These are phyloP conservation scores for Darksidea phi DNA, from an alignment of 495 filamentous ascomycete species.

Conservation along the genomic window DNA sequence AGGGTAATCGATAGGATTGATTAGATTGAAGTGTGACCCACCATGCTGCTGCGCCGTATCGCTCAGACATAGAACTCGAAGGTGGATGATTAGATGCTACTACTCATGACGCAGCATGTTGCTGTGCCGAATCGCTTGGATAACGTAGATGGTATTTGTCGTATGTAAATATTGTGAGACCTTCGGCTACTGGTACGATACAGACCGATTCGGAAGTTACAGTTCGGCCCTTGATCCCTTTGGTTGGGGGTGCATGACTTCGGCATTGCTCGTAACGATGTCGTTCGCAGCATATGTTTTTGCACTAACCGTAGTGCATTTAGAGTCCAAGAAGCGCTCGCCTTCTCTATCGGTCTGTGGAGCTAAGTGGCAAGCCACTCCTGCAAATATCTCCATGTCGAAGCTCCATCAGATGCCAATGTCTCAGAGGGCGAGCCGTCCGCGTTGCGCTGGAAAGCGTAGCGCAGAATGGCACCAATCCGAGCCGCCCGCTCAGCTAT, in stretches of 20 bases:
- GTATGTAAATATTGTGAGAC: no score
- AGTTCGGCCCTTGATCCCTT: not conserved
- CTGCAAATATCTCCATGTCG: conserved; percentile 1
- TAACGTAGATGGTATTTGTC: not conserved
- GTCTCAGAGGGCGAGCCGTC: not conserved
- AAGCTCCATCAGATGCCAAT: not conserved
- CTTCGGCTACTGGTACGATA: no score
- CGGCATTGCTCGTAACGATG: not conserved
- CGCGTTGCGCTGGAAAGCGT: conserved; percentile 1
- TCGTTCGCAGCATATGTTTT: not conserved
- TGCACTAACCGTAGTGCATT: conserved; percentile 3
- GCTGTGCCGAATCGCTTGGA: not conserved
- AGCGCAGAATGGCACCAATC: conserved; percentile 1
- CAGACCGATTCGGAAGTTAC: not conserved
- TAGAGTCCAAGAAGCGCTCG: not conserved
- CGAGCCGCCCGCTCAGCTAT: not conserved
- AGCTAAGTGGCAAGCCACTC: not conserved
- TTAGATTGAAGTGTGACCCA: not conserved
- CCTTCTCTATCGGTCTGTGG: not conserved
- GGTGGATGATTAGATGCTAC: not conserved
- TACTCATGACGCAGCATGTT: not conserved
- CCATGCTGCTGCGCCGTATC: not conserved
- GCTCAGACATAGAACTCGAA: not conserved
- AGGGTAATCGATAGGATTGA: not conserved
- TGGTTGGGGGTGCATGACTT: not conserved